Conservation (phyloP, 2,329 filamentous ascomycete species). For the Arachnopeziza araneosa region DNA sequence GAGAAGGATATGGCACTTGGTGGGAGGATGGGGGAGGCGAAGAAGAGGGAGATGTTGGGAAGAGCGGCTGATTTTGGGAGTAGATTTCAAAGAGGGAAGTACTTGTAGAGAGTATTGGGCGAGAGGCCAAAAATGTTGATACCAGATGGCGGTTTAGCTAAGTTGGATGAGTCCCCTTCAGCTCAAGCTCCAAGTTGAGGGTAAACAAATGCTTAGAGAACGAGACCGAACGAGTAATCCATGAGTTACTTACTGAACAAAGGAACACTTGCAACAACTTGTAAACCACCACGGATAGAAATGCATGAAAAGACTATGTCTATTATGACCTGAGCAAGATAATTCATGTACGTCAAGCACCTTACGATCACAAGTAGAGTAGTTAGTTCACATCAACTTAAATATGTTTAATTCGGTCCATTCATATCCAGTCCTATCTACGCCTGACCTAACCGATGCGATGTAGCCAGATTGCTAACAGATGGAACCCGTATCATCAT, state of each 20-base stretch:
- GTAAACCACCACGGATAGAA: too few relatives aligned
- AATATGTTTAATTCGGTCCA: background rate
- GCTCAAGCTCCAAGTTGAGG: too few relatives aligned
- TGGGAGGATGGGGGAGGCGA: slow-evolving; percentile 61
- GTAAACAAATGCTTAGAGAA: too few relatives aligned
- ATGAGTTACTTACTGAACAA: too few relatives aligned
- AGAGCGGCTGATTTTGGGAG: slow-evolving; percentile 72
- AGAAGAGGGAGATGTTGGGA: slow-evolving; percentile 73
- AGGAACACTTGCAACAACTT: too few relatives aligned
- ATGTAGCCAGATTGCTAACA: background rate
- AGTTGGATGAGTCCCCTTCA: too few relatives aligned
- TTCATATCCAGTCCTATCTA: background rate
- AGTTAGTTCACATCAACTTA: background rate
- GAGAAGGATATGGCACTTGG: slow-evolving; percentile 90
- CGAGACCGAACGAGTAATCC: too few relatives aligned
- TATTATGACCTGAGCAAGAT: too few relatives aligned
- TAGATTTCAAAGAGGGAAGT: slow-evolving; percentile 39
- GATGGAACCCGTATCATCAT: background rate
- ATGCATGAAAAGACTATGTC: too few relatives aligned
- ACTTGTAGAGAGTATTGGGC: slow-evolving; percentile 37
- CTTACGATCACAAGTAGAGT: too few relatives aligned
- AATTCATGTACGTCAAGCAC: too few relatives aligned
- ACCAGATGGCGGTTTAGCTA: too few relatives aligned
- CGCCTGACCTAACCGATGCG: background rate
- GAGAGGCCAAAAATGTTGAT: background rate